These are phyloP conservation scores for Sarocladium brachiariae DNA, from an alignment of 2,329 filamentous ascomycete genomes.

Conservation along the genomic window DNA sequence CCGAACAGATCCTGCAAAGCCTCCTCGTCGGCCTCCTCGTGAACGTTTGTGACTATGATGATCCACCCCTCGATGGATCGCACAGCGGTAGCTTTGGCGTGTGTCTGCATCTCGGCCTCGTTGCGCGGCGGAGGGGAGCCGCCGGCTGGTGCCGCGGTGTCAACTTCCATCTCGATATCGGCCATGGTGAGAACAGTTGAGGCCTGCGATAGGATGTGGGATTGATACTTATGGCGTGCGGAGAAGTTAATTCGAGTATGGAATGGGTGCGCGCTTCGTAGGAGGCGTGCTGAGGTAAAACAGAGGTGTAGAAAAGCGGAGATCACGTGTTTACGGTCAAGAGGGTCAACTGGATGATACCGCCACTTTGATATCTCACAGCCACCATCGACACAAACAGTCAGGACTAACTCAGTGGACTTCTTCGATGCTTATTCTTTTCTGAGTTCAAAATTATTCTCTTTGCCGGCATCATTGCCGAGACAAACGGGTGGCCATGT, in stretches of 20 bases:
- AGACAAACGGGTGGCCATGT: no score
- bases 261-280: neutral
- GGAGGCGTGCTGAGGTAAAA: no score
- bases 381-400: no score
- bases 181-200: slow-evolving; percentile 31
- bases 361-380: no score
- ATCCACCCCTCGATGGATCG: slow-evolving; percentile 89
- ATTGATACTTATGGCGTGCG: neutral
- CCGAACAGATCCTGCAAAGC: slow-evolving; percentile 74
- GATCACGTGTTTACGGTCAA: no score
- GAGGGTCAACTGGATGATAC: no score
- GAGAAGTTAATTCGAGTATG: neutral
- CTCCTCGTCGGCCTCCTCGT: slow-evolving; percentile 82
- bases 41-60: slow-evolving; percentile 77
- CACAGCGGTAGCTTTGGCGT: slow-evolving; percentile 68
- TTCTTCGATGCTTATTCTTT: no score
- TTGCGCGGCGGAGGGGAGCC: slow-evolving; percentile 31
- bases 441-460: no score
- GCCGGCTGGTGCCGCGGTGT: slow-evolving; percentile 32
- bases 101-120: slow-evolving; percentile 62
- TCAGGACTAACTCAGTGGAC: no score
- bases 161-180: slow-evolving; percentile 54
- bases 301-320: no score
- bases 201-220: neutral
- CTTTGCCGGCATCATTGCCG: no score